Evolutionary conservation across 306 rosid genomes (phyloP), one percentile per base, ranked within the genome.

Genomic region (Pueraria montana): DNA sequence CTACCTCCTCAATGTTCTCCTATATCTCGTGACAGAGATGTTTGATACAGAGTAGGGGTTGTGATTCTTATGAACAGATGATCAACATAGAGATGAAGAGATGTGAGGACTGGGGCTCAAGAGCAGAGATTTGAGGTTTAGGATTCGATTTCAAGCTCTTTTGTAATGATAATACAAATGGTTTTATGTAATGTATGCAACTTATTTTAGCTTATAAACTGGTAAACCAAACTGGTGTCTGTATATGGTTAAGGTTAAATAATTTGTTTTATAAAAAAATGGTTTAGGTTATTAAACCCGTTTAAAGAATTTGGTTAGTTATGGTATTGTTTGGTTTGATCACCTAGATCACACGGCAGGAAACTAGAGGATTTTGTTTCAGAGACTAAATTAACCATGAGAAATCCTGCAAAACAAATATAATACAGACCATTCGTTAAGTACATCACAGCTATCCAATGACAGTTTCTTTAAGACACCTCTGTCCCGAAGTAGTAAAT

Each of bases 351-450:
- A 18, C 20, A 27, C 4, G 12, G 21, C 13, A 71, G 75, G 2
- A 24, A 45, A 45, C 40, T 24, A 46, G 9, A 16, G 23, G 43
- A 21, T 13, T 46, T 13, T 70, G 52, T 7, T 24, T 45, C 24
- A 14, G 3, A 40, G 73, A 13, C 72, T 36, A 42, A 48, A 26
- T 52, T 72, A 24, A 45, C 38, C 18, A 27, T 21, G 20, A 43
- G 75, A 36, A 69, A 70, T 14, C 40, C 56, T 71, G 16, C 55
- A 70, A 70, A 70, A 23, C 27, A 23, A 12, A 45, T 71, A 46
- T 3, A 71, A 24, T 14, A 26, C 59, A 49, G n/a, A 43, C 63
- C 63, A 59, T 59, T 76, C 58, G 65, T 76, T 13, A 76, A 59
- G 58, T 59, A 40, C 26, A 59, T 23, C 26, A 42, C 48, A 14